Evolutionary conservation across 1,284 basidiomycete genomes (phyloP).

Genomic region (Naganishia liquefaciens): DNA sequence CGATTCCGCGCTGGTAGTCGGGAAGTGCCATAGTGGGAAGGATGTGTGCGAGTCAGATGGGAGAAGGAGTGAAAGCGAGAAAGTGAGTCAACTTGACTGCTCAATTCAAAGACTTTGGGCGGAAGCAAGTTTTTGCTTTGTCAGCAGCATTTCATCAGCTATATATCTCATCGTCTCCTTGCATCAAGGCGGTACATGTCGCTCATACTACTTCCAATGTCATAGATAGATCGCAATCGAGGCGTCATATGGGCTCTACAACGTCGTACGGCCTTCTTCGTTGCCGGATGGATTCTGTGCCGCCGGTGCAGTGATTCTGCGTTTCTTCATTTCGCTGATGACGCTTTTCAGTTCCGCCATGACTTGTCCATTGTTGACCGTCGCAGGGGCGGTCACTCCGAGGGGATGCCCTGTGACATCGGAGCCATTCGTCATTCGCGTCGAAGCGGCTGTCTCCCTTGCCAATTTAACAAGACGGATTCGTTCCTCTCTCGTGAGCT

Average conservation of each 20-base stretch:
- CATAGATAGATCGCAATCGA: too few relatives aligned
- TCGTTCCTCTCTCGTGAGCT: conserved; percentile 31
- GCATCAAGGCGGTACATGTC: too few relatives aligned
- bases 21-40: conserved; percentile 36
- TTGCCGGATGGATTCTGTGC: neutral
- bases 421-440: neutral
- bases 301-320: conserved; percentile 10
- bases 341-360: conserved; percentile 32
- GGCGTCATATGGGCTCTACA: too few relatives aligned
- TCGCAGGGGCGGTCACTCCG: neutral
- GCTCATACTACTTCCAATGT: too few relatives aligned
- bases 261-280: too few relatives aligned
- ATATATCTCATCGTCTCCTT: too few relatives aligned
- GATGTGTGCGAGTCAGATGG: neutral
- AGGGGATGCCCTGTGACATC: neutral
- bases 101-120: too few relatives aligned
- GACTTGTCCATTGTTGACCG: conserved; percentile 20
- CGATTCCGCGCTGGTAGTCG: conserved; percentile 54
- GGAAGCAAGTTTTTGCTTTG: too few relatives aligned
- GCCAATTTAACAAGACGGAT: conserved; percentile 20
- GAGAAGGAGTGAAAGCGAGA: conserved; percentile 4
- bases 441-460: conserved; percentile 9
- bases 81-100: conserved; percentile 6
- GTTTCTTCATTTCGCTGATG: conserved; percentile 25
- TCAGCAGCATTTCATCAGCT: too few relatives aligned